Conservation (phyloP, 441 rosid genomes). For the Populus trichocarpa region DNA sequence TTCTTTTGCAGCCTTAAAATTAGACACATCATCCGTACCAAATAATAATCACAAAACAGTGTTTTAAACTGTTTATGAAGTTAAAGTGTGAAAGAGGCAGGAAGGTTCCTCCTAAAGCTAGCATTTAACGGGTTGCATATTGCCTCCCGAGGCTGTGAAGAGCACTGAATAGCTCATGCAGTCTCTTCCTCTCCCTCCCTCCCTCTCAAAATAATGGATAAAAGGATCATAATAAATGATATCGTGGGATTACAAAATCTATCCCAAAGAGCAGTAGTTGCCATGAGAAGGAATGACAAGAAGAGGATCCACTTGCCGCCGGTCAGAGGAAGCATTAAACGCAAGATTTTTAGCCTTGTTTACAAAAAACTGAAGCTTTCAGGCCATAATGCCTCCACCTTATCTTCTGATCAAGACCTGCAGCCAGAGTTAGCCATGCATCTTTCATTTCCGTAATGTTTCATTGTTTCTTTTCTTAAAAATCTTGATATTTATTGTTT, state of each 20-base stretch:
- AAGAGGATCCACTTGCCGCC: constrained; percentile 16
- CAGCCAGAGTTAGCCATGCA: neutral
- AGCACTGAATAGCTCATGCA: neutral
- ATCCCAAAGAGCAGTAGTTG: neutral
- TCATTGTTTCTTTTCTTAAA: neutral
- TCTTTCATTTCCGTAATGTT: neutral
- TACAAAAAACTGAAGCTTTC: constrained; percentile 25
- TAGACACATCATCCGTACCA: too few species aligned
- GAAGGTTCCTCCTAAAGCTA: constrained; percentile 30
- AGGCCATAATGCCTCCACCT: neutral
- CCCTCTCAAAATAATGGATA: neutral
- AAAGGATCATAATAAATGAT: neutral
- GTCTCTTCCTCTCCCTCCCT: neutral
- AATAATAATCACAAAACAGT: neutral
- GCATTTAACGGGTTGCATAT: neutral
- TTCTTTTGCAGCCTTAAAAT: too few species aligned
- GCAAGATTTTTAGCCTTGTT: constrained; percentile 29
- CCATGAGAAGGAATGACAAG: neutral
- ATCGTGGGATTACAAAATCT: constrained; percentile 4
- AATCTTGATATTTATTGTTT: neutral
- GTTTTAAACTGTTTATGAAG: neutral
- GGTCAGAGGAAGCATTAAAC: constrained; percentile 36
- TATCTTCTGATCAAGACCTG: neutral
- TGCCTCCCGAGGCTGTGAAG: neutral
- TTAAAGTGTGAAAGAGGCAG: constrained; percentile 21